Percentiles rank a stretch among this genome's conserved stretches.
Conservation (phyloP, 2,329 filamentous ascomycete genomes). For the Alternaria longipes region DNA sequence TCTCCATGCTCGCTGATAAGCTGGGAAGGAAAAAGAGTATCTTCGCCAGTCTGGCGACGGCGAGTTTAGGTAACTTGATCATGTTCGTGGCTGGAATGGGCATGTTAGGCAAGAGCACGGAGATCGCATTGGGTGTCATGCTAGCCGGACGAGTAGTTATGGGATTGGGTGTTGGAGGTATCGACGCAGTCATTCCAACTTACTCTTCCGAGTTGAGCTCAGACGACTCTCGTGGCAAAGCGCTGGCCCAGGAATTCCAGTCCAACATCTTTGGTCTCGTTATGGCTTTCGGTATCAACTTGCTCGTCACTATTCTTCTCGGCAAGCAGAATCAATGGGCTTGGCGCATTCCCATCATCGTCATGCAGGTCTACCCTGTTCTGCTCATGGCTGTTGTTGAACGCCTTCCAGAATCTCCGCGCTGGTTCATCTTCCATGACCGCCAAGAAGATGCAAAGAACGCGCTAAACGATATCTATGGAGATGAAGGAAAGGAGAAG, state of each 20-base stretch:
- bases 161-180: conserved; percentile 67
- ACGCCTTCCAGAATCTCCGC: conserved; percentile 65
- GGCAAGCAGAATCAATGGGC: conserved; percentile 68
- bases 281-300: conserved; percentile 68
- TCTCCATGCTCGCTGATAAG: conserved; percentile 64
- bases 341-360: conserved; percentile 68
- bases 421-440: conserved; percentile 66
- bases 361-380: conserved; percentile 68
- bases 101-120: conserved; percentile 36
- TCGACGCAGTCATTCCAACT: conserved; percentile 68
- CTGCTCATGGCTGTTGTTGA: conserved; percentile 63
- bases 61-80: conserved; percentile 65
- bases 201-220: conserved; percentile 66
- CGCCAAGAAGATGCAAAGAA: conserved; percentile 61
- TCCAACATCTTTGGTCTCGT: conserved; percentile 70
- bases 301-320: conserved; percentile 62
- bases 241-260: conserved; percentile 70
- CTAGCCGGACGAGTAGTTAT: conserved; percentile 63
- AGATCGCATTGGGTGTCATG: conserved; percentile 58
- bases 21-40: conserved; percentile 65
- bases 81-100: conserved; percentile 68
- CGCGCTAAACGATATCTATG: conserved; percentile 60
- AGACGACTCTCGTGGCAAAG: conserved; percentile 66
- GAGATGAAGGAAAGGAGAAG: conserved; percentile 59
- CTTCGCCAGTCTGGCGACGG: conserved; percentile 63